Percentiles rank a stretch among this genome's conserved stretches.
Conservation (phyloP, 768 basidiomycete species). For the Boletellus ananiceps region DNA sequence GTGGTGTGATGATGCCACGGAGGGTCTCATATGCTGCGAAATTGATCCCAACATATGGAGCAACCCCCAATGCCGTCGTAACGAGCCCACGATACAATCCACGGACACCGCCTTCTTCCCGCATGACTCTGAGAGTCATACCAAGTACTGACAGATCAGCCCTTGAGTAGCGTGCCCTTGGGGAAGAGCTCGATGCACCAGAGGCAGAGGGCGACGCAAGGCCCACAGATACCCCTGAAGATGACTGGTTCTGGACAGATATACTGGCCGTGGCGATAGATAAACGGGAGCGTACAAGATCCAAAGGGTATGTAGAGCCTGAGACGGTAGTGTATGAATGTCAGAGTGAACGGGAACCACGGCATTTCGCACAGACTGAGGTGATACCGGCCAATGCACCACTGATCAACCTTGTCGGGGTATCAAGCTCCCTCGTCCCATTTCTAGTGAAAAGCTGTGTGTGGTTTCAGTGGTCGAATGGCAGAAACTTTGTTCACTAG, state of each 20-base stretch:
- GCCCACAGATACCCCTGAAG: conserved; percentile 16
- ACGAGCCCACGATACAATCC: conserved; percentile 84
- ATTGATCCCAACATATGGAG: conserved; percentile 87
- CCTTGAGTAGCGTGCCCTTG: conserved; percentile 37
- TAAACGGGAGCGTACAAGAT: conserved; percentile 87
- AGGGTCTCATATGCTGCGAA: conserved; percentile 91
- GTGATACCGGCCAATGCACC: conserved; percentile 93
- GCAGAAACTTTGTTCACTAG: conserved; percentile 24
- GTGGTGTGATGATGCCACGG: conserved; percentile 73
- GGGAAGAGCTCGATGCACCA: conserved; percentile 42
- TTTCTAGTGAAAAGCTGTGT: conserved; percentile 62
- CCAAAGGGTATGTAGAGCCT: conserved; percentile 90
- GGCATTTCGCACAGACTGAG: conserved; percentile 72
- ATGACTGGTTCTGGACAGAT: conserved; percentile 32
- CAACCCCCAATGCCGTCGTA: conserved; percentile 84
- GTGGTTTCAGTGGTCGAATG: conserved; percentile 27
- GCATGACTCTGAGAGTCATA: conserved; percentile 88
- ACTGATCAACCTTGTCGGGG: conserved; percentile 76
- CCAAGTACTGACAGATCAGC: conserved; percentile 71
- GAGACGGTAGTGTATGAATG: conserved; percentile 7
- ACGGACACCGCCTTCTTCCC: conserved; percentile 86
- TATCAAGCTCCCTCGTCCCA: conserved; percentile 77
- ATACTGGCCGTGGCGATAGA: conserved; percentile 92
- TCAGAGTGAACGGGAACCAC: conserved; percentile 6
- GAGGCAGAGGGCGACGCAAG: conserved; percentile 35